These are phyloP conservation scores for Tolypocladium tropicale DNA, from an alignment of 2,329 filamentous ascomycete genomes.

Conservation along the genomic window DNA sequence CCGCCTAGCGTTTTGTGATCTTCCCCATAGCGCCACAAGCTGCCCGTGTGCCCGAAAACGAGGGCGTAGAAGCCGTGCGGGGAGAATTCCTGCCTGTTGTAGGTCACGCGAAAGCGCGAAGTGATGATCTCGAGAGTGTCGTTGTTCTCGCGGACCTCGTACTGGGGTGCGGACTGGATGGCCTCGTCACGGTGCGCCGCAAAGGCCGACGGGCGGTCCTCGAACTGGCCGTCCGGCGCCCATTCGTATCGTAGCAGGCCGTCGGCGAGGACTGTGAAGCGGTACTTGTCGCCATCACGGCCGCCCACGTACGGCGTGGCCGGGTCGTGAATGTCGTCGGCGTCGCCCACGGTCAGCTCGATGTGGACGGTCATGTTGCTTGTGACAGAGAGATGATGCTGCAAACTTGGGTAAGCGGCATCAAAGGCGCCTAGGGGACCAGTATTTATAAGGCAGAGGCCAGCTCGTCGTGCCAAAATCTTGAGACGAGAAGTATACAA, in stretches of 20 bases:
- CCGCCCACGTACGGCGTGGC: constrained; percentile 7
- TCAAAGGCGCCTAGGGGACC: not conserved
- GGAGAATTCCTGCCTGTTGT: constrained; percentile 47
- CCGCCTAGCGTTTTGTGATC: constrained; percentile 29
- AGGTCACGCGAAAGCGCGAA: constrained; percentile 41
- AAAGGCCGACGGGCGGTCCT: constrained; percentile 52
- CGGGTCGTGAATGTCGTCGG: not conserved
- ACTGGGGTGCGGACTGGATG: constrained; percentile 29
- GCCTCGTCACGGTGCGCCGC: constrained; percentile 38
- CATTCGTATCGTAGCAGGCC: constrained; percentile 51
- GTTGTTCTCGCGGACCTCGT: constrained; percentile 33
- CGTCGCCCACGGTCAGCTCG: not conserved
- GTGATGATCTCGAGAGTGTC: constrained; percentile 45
- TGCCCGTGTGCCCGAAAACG: constrained; percentile 29
- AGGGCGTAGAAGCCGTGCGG: constrained; percentile 35
- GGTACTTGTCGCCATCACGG: constrained; percentile 28
- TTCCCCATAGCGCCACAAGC: constrained; percentile 39
- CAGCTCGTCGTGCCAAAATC: not conserved
- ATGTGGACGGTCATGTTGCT: not conserved
- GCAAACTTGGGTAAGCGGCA: not conserved
- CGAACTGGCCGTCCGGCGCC: constrained; percentile 47
- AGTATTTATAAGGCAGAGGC: not conserved
- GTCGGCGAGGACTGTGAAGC: constrained; percentile 49
- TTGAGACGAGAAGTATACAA: not conserved
- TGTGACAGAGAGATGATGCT: not conserved